phyloP scores from a whole-genome alignment of 176 grass and related monocot genomes.

The Cenchrus purpureus region DNA sequence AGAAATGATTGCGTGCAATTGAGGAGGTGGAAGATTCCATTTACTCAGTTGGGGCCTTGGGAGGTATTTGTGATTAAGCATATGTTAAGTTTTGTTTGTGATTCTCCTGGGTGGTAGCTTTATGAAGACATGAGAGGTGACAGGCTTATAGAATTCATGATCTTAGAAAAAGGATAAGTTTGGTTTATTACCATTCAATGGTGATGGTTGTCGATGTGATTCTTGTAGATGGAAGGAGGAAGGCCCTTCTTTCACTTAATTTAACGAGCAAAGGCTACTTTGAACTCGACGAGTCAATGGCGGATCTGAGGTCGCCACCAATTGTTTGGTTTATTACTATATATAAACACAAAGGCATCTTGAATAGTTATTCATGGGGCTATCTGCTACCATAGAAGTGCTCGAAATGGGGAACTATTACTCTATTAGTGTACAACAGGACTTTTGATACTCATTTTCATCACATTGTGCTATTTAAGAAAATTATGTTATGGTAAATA shows the following conservation, averaged over 20 bases:
- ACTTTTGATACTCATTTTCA: neutral
- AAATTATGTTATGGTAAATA: constrained; percentile 20
- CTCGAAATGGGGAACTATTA: neutral
- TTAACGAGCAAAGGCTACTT: no score
- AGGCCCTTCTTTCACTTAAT: neutral
- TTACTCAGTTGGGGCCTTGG: constrained; percentile 41
- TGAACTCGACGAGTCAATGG: neutral
- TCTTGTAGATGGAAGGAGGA: neutral
- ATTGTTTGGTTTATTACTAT: neutral
- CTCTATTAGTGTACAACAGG: neutral
- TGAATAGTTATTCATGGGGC: neutral
- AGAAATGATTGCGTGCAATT: constrained; percentile 49
- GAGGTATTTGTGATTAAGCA: constrained; percentile 41
- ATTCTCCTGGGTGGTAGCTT: neutral
- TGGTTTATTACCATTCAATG: neutral
- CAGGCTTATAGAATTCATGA: neutral
- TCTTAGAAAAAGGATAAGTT: neutral
- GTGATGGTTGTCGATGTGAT: neutral
- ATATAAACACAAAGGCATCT: neutral
- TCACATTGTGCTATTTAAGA: constrained; percentile 3
- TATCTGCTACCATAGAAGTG: neutral
- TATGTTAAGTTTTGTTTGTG: neutral
- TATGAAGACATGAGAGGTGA: neutral
- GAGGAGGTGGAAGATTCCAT: constrained; percentile 56
- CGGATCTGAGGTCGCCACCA: neutral